These are phyloP conservation scores for Dipteronia sinensis DNA, from an alignment of 345 rosid genomes.

Conservation along the genomic window DNA sequence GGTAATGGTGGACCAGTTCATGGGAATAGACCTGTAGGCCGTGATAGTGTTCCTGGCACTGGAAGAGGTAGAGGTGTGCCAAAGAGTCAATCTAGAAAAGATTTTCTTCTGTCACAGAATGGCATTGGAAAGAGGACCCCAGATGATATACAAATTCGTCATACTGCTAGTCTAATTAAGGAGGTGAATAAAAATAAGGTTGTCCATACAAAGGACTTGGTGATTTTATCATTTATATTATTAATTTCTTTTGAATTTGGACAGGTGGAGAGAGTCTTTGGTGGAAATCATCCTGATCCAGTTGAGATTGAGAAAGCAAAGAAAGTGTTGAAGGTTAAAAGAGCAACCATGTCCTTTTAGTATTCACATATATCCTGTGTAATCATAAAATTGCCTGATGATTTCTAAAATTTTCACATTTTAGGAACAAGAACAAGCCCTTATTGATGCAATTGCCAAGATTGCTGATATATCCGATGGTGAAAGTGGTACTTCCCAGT, in stretches of 20 bases:
- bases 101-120: constrained; percentile 65
- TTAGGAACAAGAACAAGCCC: constrained; percentile 85
- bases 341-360: constrained; percentile 15
- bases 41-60: constrained; percentile 45
- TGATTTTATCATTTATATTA: not conserved
- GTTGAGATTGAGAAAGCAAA: constrained; percentile 80
- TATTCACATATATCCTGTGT: not conserved
- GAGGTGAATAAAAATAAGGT: constrained; percentile 52
- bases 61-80: constrained; percentile 63
- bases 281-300: constrained; percentile 67
- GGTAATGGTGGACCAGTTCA: constrained; percentile 45
- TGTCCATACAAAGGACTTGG: constrained; percentile 13
- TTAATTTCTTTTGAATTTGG: constrained; percentile 10
- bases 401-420: constrained; percentile 12
- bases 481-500: constrained; percentile 51
- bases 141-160: constrained; percentile 70
- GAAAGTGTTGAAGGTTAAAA: constrained; percentile 69
- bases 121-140: constrained; percentile 67
- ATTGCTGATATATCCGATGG: constrained; percentile 77
- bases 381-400: not conserved
- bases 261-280: constrained; percentile 84
- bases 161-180: constrained; percentile 65
- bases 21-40: constrained; percentile 54
- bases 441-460: constrained; percentile 68
- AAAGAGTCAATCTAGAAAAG: constrained; percentile 70